These are phyloP conservation scores for Thalassiosira oceanica DNA, from an alignment of 352 stramenopile species.

Conservation along the genomic window DNA sequence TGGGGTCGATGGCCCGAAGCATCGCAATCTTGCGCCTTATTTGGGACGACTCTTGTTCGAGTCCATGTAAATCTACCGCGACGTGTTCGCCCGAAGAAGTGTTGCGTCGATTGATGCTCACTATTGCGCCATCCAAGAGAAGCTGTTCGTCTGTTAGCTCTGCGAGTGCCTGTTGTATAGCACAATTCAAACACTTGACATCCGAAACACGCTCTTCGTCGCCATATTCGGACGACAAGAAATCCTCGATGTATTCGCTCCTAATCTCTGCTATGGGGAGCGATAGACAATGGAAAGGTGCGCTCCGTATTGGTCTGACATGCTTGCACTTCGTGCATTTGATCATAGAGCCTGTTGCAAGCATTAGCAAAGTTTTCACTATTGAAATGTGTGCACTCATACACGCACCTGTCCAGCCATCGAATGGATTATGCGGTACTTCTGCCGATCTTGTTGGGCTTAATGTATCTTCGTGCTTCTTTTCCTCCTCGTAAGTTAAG, in stretches of 20 bases:
- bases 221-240: conserved; percentile 35
- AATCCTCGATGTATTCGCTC: conserved; percentile 59
- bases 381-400: neutral
- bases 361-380: neutral
- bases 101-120: conserved; percentile 33
- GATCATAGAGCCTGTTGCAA: conserved; percentile 57
- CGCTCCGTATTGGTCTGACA: conserved; percentile 66
- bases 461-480: conserved; percentile 41
- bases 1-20: conserved; percentile 48
- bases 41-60: conserved; percentile 23
- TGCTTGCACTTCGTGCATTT: conserved; percentile 66
- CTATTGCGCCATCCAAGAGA: conserved; percentile 56
- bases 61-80: conserved; percentile 5
- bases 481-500: conserved; percentile 28
- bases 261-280: conserved; percentile 38
- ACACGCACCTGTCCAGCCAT: conserved; percentile 74
- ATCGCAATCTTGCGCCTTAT: conserved; percentile 23
- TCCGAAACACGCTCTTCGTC: conserved; percentile 61
- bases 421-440: conserved; percentile 59
- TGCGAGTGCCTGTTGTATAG: conserved; percentile 44
- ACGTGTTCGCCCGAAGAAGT: neutral
- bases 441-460: too few relatives aligned
- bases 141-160: conserved; percentile 62
- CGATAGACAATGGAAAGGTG: conserved; percentile 58
- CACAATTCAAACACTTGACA: conserved; percentile 74